Evolutionary conservation across 495 filamentous ascomycete genomes (phyloP), one percentile per base, ranked within the genome.

Genomic region (Penicillium chermesinum): DNA sequence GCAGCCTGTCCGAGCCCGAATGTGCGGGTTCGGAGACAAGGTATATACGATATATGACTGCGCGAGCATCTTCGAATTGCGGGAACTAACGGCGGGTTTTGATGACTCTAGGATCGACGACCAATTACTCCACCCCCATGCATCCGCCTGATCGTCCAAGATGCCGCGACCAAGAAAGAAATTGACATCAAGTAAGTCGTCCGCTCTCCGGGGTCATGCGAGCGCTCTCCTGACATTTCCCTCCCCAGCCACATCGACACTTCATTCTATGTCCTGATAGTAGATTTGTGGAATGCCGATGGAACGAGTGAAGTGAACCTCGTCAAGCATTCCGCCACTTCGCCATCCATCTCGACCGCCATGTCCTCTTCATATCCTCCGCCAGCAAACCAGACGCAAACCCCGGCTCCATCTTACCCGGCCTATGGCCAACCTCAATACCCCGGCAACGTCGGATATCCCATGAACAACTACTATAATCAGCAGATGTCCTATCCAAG

Each of bases 1-100:
- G 68, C 93, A 98, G 62, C 93, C 93, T 41, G 76, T 89, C 52
- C 85, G 93, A 44, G 93, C 93, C 53, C 87, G 93, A 41, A 98
- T 98, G 93, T 98, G 93, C 74, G 93, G 93, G 1, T 98, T 96
- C 74, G 93, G 93, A 45, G 93, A 98, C 67, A 98, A 98, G 79
- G 90, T 95, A 64, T 30, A 74, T 58, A 19, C 43, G 6, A 5
- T 8, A 7, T 27, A 4, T 38, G 13, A 8, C 36, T 19, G 19
- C 7, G 13, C 14, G n/a, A n/a, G n/a, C n/a, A n/a, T n/a, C n/a
- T n/a, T n/a, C n/a, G n/a, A n/a, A n/a, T n/a, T n/a, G n/a, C n/a
- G n/a, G n/a, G n/a, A n/a, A 52, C 48, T 44, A 16, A 55, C 53
- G 50, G 64, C 44, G 6, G 25, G 17, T 49, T 54, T 35, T 47